Base-by-base conservation (phyloP, 345 rosid genomes). In the Cardamine chenopodiifolia region DNA sequence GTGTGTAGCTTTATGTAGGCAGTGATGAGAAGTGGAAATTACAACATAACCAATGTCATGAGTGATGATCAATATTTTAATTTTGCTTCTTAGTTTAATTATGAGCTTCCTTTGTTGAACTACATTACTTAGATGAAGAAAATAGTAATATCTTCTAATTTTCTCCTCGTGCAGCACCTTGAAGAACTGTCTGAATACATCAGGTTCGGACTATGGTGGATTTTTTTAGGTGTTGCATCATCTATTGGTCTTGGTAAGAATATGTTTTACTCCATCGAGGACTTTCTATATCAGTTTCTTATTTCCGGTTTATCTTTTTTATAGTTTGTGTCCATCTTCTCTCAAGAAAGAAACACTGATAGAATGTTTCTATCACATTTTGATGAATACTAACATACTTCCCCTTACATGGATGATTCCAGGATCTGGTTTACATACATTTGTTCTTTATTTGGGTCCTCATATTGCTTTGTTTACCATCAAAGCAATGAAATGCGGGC, bases 391-490 rank as follows among this genome's bases (percentile, higher is more conserved):
- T 62, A 50, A 62, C 34, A 40, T 37, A 20, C 12, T 20, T 35
- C 20, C 40, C 71, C 47, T 8, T 63, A 37, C 23, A 25, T 57
- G 45, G 58, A 28, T 32, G 50, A 54, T 55, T 48, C 25, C 87
- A 93, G 98, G 98, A 69, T 93, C 98, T 79, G 98, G 98, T 59
- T 78, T 93, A 88, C 98, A 93, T 81, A 93, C 98, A 26, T 93
- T 93, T 85, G 96, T 93, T 76, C 94, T 93, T 59, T 93, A 93
- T 82, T 83, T 93, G 80, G 98, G 97, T 57, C 98, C 98, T 45
- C 98, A 93, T 72, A 89, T 93, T 58, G 97, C 98, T 31, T 76
- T 93, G 37, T 90, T 90, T 81, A 93, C 98, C 15, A 83, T 93
- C 29, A 90, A 87, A 81, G 98, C 97, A 74, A 86, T 89, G 90